These are phyloP conservation scores for Thalassiosira livingstoniorum DNA, from an alignment of 352 stramenopile species.

Conservation along the genomic window DNA sequence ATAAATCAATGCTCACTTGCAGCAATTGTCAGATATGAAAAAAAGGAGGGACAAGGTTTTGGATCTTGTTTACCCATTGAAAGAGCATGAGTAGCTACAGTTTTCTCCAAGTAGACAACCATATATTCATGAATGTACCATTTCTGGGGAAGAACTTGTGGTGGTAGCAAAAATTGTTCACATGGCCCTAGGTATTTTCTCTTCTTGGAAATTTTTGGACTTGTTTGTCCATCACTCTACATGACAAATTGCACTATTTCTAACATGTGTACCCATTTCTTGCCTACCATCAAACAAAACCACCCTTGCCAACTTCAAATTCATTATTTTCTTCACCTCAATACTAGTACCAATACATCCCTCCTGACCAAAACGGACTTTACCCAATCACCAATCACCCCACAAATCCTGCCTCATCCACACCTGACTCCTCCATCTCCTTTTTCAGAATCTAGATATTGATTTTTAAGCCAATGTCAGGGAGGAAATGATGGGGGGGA, in stretches of 20 bases:
- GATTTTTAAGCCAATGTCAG: conserved; percentile 95
- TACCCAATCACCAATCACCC: conserved; percentile 90
- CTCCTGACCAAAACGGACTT: conserved; percentile 91
- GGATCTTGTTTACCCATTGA: conserved; percentile 32
- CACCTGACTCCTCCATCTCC: conserved; percentile 96
- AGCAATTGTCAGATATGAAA: conserved; percentile 53
- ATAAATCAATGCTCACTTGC: conserved; percentile 14
- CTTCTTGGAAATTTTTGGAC: no score
- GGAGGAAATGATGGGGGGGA: conserved; percentile 89
- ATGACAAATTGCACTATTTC: no score
- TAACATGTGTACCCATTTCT: conserved; percentile 78
- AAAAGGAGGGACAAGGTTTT: conserved; percentile 30
- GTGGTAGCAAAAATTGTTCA: no score
- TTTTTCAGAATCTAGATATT: conserved; percentile 95
- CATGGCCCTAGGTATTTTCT: no score
- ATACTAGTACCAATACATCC: conserved; percentile 89
- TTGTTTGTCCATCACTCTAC: no score
- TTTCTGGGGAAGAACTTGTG: conserved; percentile 26
- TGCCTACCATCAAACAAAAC: conserved; percentile 95
- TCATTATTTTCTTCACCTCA: conserved; percentile 79
- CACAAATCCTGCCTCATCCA: conserved; percentile 95
- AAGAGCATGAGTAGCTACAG: conserved; percentile 20
- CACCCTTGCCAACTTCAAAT: conserved; percentile 97
- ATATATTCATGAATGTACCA: conserved; percentile 5
- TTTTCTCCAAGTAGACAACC: no score